Evolutionary conservation across 139 green algal species (phyloP).

Genomic region (Tetradesmus obliquus): DNA sequence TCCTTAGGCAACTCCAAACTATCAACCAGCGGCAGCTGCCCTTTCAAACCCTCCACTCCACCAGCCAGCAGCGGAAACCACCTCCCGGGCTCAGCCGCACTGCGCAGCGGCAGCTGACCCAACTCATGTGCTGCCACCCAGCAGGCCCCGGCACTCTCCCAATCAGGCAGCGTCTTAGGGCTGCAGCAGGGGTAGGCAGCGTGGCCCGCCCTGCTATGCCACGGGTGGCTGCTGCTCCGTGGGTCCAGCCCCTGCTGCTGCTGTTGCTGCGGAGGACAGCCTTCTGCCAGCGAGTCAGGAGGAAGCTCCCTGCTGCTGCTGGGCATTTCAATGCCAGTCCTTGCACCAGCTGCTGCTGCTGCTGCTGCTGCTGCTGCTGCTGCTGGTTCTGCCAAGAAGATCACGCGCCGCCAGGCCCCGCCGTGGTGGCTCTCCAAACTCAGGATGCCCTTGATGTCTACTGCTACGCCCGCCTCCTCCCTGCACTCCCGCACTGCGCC

Average conservation of each 20-base stretch:
- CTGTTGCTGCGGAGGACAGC: background rate
- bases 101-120: conserved; percentile 36
- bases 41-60: background rate
- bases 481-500: conserved; percentile 43
- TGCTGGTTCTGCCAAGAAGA: conserved; percentile 43
- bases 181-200: conserved; percentile 12
- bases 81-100: background rate
- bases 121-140: conserved; percentile 47
- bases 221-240: background rate
- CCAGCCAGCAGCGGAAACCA: conserved; percentile 39
- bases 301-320: background rate
- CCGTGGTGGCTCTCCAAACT: conserved; percentile 1
- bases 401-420: conserved; percentile 46
- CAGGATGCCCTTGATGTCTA: conserved; percentile 52
- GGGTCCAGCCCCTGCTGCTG: background rate
- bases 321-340: too few relatives aligned
- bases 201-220: background rate
- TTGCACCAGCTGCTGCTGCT: background rate
- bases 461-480: conserved; percentile 50
- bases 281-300: background rate
- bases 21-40: background rate
- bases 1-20: conserved; percentile 49
- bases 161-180: conserved; percentile 56
- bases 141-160: conserved; percentile 52
- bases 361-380: background rate